These are phyloP conservation scores for Nothophytophthora sp. DNA, from an alignment of 352 stramenopile genomes.

Conservation along the genomic window DNA sequence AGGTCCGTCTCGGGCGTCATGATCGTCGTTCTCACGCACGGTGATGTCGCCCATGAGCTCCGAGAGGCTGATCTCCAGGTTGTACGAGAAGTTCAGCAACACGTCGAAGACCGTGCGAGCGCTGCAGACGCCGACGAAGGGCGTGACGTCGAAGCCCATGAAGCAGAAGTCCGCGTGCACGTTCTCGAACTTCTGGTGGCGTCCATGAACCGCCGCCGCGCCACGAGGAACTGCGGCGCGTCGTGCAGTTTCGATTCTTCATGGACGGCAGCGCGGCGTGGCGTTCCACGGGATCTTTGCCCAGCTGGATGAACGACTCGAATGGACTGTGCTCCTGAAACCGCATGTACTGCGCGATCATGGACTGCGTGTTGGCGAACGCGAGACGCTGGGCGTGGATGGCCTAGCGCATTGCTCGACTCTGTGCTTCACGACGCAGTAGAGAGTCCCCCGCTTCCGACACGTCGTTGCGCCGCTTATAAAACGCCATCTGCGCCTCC, in stretches of 20 bases:
- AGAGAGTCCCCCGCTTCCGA: conserved; percentile 6
- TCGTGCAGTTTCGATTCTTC: conserved; percentile 26
- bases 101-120: conserved; percentile 23
- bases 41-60: conserved; percentile 31
- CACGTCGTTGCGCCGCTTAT: conserved; percentile 5
- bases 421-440: conserved; percentile 7
- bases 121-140: conserved; percentile 17
- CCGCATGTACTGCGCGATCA: conserved; percentile 25
- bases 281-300: conserved; percentile 8
- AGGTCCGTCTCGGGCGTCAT: too few species aligned
- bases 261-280: conserved; percentile 19
- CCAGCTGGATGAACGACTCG: conserved; percentile 22
- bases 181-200: conserved; percentile 23
- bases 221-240: conserved; percentile 15
- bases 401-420: conserved; percentile 10
- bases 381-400: conserved; percentile 24
- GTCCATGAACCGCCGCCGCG: conserved; percentile 17
- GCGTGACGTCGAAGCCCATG: conserved; percentile 36
- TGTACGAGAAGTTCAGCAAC: conserved; percentile 27
- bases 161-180: conserved; percentile 23
- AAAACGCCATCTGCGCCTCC: conserved; percentile 6
- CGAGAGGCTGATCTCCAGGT: conserved; percentile 35
- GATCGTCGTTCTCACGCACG: conserved; percentile 34
- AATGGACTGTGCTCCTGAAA: conserved; percentile 14
- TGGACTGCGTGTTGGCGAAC: conserved; percentile 19